phyloP scores from a whole-genome alignment of 1,284 basidiomycete species.

The Caloboletus inedulis region DNA sequence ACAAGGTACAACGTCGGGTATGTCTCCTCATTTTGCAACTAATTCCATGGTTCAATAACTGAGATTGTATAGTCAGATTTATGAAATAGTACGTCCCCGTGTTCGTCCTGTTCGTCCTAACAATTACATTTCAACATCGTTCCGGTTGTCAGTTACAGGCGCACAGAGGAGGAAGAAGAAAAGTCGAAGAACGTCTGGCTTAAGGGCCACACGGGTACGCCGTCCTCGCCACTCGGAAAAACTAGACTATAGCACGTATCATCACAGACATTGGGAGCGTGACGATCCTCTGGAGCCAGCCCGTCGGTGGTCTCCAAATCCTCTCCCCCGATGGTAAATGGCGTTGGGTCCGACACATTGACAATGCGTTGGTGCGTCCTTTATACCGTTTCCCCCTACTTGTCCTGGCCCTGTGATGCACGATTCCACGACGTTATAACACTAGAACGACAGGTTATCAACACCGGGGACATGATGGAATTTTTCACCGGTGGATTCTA shows the following conservation, averaged over 20 bases:
- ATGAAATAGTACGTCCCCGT: slow-evolving; percentile 40
- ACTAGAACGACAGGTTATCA: slow-evolving; percentile 37
- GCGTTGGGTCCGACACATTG: slow-evolving; percentile 56
- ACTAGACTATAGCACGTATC: background rate
- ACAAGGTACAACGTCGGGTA: slow-evolving; percentile 44
- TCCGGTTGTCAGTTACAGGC: slow-evolving; percentile 32
- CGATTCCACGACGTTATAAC: background rate
- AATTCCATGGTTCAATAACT: slow-evolving; percentile 1
- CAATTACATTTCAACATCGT: too few species aligned
- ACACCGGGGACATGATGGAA: slow-evolving; percentile 55
- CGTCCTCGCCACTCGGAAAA: background rate
- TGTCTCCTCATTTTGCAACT: background rate
- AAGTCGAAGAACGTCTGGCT: slow-evolving; percentile 56
- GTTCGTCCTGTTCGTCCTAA: background rate
- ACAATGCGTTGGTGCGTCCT: slow-evolving; percentile 49
- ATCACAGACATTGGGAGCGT: slow-evolving; percentile 50
- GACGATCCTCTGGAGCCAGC: slow-evolving; percentile 57
- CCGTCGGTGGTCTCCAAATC: slow-evolving; percentile 55
- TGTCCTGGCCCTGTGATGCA: too few species aligned
- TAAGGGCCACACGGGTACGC: slow-evolving; percentile 56
- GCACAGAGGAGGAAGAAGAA: slow-evolving; percentile 49
- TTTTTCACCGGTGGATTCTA: slow-evolving; percentile 53
- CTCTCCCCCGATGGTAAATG: slow-evolving; percentile 47
- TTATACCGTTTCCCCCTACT: background rate
- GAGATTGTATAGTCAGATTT: slow-evolving; percentile 35